phyloP scores from a whole-genome alignment of 495 filamentous ascomycete genomes.

The Acidiella bohemica region DNA sequence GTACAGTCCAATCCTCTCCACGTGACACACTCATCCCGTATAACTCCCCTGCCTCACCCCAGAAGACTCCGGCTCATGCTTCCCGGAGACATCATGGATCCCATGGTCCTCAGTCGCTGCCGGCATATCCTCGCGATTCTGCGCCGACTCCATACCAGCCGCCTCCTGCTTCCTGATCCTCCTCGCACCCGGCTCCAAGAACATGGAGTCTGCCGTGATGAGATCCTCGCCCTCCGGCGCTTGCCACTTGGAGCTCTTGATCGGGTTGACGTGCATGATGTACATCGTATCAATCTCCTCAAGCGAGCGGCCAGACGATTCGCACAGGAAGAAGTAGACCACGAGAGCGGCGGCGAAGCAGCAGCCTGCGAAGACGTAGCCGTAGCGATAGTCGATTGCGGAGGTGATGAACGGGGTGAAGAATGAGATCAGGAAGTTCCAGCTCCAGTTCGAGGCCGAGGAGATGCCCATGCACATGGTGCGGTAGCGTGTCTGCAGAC shows the following conservation, averaged over 20 bases:
- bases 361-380: constrained; percentile 66
- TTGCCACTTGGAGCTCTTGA: constrained; percentile 48
- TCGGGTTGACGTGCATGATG: constrained; percentile 51
- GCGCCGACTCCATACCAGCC: constrained; percentile 13
- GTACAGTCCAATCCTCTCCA: too few relatives aligned
- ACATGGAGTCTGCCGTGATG: constrained; percentile 14
- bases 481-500: constrained; percentile 42
- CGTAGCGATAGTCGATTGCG: constrained; percentile 60
- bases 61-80: constrained; percentile 7
- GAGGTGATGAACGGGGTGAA: constrained; percentile 65
- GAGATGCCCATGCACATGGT: constrained; percentile 34
- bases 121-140: constrained; percentile 10
- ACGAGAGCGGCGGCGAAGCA: constrained; percentile 49
- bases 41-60: constrained; percentile 7
- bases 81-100: constrained; percentile 10
- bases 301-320: constrained; percentile 52
- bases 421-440: constrained; percentile 80
- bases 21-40: too few relatives aligned
- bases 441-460: constrained; percentile 76
- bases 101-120: constrained; percentile 8
- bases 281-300: constrained; percentile 88
- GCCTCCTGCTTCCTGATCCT: constrained; percentile 15
- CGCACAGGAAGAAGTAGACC: constrained; percentile 69
- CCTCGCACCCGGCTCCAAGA: constrained; percentile 16
- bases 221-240: constrained; percentile 31